These are phyloP conservation scores for Colletotrichum lupini DNA, from an alignment of 2,329 filamentous ascomycete genomes.

Conservation along the genomic window DNA sequence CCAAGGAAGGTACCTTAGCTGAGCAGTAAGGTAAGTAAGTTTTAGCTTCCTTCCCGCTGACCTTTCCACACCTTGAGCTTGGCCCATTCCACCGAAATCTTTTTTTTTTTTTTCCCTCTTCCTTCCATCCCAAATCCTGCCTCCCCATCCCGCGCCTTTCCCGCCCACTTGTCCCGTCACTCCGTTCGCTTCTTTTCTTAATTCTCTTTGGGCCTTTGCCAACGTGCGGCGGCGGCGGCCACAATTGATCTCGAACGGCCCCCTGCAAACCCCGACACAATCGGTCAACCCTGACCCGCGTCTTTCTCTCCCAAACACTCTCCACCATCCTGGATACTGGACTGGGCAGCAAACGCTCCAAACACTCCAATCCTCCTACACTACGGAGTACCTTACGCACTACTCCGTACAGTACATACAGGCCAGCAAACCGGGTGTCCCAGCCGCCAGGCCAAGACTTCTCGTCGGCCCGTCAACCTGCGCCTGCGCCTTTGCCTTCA, in stretches of 20 bases:
- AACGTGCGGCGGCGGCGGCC: not conserved
- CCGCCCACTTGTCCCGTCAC: conserved; percentile 1
- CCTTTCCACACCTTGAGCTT: not conserved
- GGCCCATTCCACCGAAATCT: not conserved
- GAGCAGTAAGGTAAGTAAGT: not conserved
- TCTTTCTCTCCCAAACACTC: conserved; percentile 7
- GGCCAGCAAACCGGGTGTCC: conserved; percentile 13
- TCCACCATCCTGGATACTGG: conserved; percentile 30
- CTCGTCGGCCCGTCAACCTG: conserved; percentile 23
- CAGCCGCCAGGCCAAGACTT: not conserved
- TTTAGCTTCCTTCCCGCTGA: not conserved
- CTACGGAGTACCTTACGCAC: no score
- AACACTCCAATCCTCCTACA: no score
- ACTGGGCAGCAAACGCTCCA: conserved; percentile 24
- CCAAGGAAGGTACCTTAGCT: no score
- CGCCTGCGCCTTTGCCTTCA: conserved; percentile 9
- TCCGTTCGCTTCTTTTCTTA: not conserved
- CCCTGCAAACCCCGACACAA: conserved; percentile 20
- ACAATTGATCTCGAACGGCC: conserved; percentile 24
- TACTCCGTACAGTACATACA: not conserved
- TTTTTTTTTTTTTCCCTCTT: not conserved
- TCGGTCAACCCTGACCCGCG: conserved; percentile 7
- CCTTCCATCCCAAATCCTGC: not conserved
- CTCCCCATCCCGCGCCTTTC: not conserved
- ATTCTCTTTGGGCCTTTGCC: not conserved